Evolutionary conservation across 2,329 filamentous ascomycete species (phyloP), one percentile per base, ranked within the genome.

Genomic region (Monosporascus sp.): DNA sequence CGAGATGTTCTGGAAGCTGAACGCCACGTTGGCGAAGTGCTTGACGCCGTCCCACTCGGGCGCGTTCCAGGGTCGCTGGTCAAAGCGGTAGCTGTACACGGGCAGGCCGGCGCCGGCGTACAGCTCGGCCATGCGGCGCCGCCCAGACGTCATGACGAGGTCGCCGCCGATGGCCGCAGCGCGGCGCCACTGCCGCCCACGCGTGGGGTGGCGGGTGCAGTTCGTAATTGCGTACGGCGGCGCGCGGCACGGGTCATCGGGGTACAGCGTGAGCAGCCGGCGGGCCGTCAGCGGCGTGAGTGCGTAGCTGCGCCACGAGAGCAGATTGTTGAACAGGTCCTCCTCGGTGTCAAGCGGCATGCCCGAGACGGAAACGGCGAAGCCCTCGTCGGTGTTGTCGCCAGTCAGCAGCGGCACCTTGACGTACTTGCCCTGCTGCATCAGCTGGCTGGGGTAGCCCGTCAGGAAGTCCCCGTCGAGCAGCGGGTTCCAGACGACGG

Each of bases 1-100:
- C 1, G 70, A 71, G 46, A 78, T 76, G 52, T 79, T 79, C 60
- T 79, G 74, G 60, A 80, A 79, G 55, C 70, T 74, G 59, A 75
- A 79, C 2, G 75, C 74, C 1, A 65, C 76, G 48, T 79, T 78
- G 58, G 70, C 69, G 50, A 78, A 78, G 55, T 80, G 77, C 52
- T 70, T 70, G 18, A 74, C 70, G 2, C 74, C 75, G 7, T 70
- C 68, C 55, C 71, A 70, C 15, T 68, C 66, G 3, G 60, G 58
- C 6, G 70, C 67, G 54, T 73, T 70, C 67, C 73, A 77, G 22
- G 69, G 63, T n/a, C 67, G 65, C 52, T 75, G 75, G 58, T 79
- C 75, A 52, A 79, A 79, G 2, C 76, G 73, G 63, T 79, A 80
- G 54, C 72, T 75, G 56, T 72, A 79, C 0, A 77, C 73, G 4